Base-by-base conservation (phyloP, 208 protist genomes). In the Trypanosoma lewisi region DNA sequence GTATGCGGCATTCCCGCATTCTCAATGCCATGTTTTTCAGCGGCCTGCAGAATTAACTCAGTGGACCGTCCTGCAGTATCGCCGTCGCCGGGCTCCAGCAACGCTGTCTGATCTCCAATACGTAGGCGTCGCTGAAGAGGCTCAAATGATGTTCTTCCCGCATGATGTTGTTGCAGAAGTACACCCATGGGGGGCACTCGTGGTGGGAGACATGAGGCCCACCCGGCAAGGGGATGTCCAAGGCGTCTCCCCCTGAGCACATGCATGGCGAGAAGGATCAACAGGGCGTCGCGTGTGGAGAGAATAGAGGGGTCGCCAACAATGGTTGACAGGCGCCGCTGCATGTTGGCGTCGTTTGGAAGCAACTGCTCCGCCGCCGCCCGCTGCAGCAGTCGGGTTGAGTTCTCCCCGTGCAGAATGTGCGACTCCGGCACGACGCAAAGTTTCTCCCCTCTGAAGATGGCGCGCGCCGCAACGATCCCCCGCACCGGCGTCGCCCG, bases 381-480 rank as follows among this genome's bases (percentile, higher is more conserved):
- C 42, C 54, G 64, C 17, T 65, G 79, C 30, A 91, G 56, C 19
- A 85, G 30, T 19, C 63, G 19, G 16, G 59, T 55, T 6, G 87
- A 84, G 16, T 48, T 62, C 34, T 68, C 53, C 8, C 87, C 87
- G 17, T 73, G 75, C 56, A 94, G 55, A 31, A 94, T 65, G 50
- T 75, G 58, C 19, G 80, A 61, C 12, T 33, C 42, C 9, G 66
- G 70, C 3, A 94, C 70, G 4, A 73, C 73, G 8, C 66, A 77
- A 14, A 94, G 60, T 37, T 64, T 72, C 62, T 94, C 84, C 11
- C 87, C 87, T 23, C 84, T 77, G 30, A 62, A 73, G 49, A 94
- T 73, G 65, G 48, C 37, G 19, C 53, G 60, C 27, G 48, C 57
- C 6, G 87, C 84, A 14, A 94, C 70, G 7, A 91, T 31, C 19